Conservation (phyloP, 106 monocot genomes). For the Agapanthus africanus region DNA sequence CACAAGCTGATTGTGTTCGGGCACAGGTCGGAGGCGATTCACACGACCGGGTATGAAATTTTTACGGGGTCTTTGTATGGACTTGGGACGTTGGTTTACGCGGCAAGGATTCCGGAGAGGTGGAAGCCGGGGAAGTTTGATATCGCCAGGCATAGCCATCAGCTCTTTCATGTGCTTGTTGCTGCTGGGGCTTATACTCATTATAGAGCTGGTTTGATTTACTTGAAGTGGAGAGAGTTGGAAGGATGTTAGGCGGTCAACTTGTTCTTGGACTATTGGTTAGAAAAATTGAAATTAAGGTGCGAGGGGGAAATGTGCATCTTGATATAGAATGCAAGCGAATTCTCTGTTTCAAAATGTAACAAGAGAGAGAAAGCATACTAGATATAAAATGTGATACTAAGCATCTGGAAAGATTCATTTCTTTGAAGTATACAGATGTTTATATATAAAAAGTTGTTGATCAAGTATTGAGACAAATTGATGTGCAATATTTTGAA, state of each 20-base stretch:
- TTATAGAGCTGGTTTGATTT: slow-evolving; percentile 73
- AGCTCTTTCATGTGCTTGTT: slow-evolving; percentile 91
- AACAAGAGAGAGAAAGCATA: too few relatives aligned
- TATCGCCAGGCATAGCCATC: slow-evolving; percentile 93
- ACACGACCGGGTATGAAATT: slow-evolving; percentile 77
- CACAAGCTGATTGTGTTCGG: slow-evolving; percentile 74
- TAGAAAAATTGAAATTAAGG: neutral
- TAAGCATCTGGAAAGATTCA: neutral
- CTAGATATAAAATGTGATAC: neutral
- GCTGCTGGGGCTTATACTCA: slow-evolving; percentile 85
- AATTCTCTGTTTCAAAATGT: too few relatives aligned
- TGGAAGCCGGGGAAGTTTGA: slow-evolving; percentile 96
- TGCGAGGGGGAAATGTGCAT: neutral
- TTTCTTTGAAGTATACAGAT: neutral
- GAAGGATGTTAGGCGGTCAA: slow-evolving; percentile 70
- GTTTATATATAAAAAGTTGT: neutral
- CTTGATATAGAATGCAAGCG: neutral
- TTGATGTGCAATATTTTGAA: neutral
- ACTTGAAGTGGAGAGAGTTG: slow-evolving; percentile 90
- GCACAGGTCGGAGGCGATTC: slow-evolving; percentile 64
- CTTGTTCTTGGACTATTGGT: neutral
- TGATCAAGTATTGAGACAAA: neutral
- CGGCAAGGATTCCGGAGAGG: slow-evolving; percentile 72
- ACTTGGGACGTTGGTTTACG: slow-evolving; percentile 80
- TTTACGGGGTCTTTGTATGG: slow-evolving; percentile 87